phyloP scores from a whole-genome alignment of 78 protist species.

The Dictyostelium capitatum region DNA sequence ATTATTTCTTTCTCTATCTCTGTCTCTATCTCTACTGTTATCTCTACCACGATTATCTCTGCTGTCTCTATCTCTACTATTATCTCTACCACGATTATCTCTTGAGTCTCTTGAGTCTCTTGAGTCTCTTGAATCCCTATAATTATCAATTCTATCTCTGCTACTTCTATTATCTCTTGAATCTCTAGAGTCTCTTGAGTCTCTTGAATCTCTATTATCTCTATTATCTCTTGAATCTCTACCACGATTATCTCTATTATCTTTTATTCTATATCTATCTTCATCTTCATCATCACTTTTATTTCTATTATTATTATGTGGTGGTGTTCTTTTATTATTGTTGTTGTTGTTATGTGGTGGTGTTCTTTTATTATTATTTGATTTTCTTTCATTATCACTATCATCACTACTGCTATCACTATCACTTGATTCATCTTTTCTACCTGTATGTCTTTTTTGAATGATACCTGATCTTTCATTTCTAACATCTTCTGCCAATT shows the following conservation, averaged over 20 bases:
- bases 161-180: background rate
- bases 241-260: slow-evolving; percentile 12
- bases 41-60: background rate
- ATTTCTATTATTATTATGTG: background rate
- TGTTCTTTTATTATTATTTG: background rate
- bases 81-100: too few relatives aligned
- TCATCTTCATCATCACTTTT: background rate
- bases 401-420: slow-evolving; percentile 19
- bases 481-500: slow-evolving; percentile 58
- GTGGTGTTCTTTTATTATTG: background rate
- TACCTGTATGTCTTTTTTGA: background rate
- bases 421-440: slow-evolving; percentile 4
- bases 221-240: background rate
- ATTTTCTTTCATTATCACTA: slow-evolving; percentile 27
- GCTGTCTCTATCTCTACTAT: background rate
- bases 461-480: slow-evolving; percentile 30
- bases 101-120: background rate
- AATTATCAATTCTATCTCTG: background rate
- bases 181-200: background rate
- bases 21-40: slow-evolving; percentile 32
- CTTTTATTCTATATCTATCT: background rate
- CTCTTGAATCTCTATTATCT: background rate
- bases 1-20: background rate
- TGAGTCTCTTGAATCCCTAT: background rate
- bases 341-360: background rate